A percentile compares a stretch with the other conserved stretches of the same genome.
Conservation (phyloP, 2,329 filamentous ascomycete species). For the Calonectria pseudoturangicola region DNA sequence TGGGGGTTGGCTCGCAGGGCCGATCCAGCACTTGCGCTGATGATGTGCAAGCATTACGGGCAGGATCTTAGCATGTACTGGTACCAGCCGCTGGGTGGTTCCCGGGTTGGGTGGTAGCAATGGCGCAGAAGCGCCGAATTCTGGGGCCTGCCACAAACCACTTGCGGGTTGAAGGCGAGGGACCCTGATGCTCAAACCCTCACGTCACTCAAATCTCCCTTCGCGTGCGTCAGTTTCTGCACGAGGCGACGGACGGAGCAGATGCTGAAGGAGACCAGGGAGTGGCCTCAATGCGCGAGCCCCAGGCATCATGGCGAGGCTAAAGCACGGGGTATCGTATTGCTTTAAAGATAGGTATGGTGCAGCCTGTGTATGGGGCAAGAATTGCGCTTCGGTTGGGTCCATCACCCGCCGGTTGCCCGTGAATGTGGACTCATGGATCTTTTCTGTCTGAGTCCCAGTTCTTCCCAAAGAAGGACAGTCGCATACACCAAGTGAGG, state of each 20-base stretch:
- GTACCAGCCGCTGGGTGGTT: slow-evolving; percentile 25
- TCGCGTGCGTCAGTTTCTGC: slow-evolving; percentile 8
- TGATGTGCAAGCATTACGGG: slow-evolving; percentile 25
- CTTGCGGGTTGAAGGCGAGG: slow-evolving; percentile 6
- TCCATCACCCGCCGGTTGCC: slow-evolving; percentile 42
- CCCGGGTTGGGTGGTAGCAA: slow-evolving; percentile 10
- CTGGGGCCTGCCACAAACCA: slow-evolving; percentile 17
- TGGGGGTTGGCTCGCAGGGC: slow-evolving; percentile 22
- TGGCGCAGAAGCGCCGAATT: slow-evolving; percentile 29
- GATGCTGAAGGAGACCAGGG: slow-evolving; percentile 31
- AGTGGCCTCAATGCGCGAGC: slow-evolving; percentile 45
- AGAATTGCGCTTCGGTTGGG: slow-evolving; percentile 28
- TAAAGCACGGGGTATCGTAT: slow-evolving; percentile 52
- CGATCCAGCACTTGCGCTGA: slow-evolving; percentile 35
- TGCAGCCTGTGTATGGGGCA: slow-evolving; percentile 23
- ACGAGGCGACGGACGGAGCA: background rate
- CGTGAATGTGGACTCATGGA: slow-evolving; percentile 16
- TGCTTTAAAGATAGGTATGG: slow-evolving; percentile 24
- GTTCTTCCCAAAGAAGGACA: slow-evolving; percentile 38
- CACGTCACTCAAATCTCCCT: background rate
- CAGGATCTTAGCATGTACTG: slow-evolving; percentile 26
- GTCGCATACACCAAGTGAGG: slow-evolving; percentile 28
- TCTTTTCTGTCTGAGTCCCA: slow-evolving; percentile 35
- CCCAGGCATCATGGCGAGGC: slow-evolving; percentile 39
- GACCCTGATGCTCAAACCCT: slow-evolving; percentile 10